Percentiles rank a stretch among this genome's conserved stretches.
Evolutionary conservation across 2,329 filamentous ascomycete species (phyloP).

Genomic region (Zasmidium citrigriseum): DNA sequence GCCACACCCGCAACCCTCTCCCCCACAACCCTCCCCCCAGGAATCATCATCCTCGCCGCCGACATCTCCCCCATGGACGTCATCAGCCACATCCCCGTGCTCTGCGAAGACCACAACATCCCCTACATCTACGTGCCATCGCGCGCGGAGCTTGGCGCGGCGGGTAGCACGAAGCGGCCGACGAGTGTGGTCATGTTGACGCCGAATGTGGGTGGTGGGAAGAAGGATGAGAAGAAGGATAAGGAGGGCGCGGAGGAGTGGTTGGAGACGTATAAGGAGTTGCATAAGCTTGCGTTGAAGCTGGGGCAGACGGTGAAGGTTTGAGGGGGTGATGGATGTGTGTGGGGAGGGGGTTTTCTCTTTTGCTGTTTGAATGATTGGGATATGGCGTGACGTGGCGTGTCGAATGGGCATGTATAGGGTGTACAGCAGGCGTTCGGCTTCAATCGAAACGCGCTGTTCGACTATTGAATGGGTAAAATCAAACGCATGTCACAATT

Average conservation of each 20-base stretch:
- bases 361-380: not conserved
- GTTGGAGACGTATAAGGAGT: conserved; percentile 60
- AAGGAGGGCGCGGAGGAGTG: conserved; percentile 56
- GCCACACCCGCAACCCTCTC: conserved; percentile 61
- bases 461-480: no score
- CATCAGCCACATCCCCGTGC: conserved; percentile 94
- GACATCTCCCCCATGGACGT: conserved; percentile 99
- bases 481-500: no score
- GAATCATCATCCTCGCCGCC: conserved; percentile 86
- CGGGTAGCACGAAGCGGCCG: conserved; percentile 91
- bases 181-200: conserved; percentile 91
- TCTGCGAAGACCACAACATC: conserved; percentile 97
- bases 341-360: not conserved
- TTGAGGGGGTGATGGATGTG: conserved; percentile 31
- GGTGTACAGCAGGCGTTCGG: not conserved
- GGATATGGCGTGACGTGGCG: not conserved
- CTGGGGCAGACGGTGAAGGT: conserved; percentile 59
- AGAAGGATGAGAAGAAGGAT: conserved; percentile 45
- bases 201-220: conserved; percentile 51
- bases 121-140: conserved; percentile 95
- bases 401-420: not conserved
- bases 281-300: conserved; percentile 62
- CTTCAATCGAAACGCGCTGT: no score
- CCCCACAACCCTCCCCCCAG: conserved; percentile 57
- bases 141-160: conserved; percentile 89